phyloP scores from a whole-genome alignment of 1,139 yeast genomes.

The Ogataea hybrid region DNA sequence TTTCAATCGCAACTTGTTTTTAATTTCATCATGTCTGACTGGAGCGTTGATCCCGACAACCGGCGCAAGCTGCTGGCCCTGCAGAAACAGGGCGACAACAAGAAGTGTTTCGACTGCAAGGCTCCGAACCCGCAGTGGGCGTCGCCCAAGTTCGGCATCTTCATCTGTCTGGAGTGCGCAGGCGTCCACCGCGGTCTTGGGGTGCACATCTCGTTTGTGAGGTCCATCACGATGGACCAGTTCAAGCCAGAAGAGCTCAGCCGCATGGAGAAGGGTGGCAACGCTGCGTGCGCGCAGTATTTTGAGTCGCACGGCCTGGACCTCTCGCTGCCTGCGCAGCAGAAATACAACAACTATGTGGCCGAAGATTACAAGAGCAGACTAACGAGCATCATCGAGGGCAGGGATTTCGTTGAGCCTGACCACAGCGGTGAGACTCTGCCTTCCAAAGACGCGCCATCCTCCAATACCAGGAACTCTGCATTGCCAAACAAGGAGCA shows the following conservation, averaged over 20 bases:
- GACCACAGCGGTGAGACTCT: conserved; percentile 56
- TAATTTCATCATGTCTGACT: conserved; percentile 37
- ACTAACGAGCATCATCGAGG: conserved; percentile 73
- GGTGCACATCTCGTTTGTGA: conserved; percentile 93
- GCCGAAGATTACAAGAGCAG: conserved; percentile 94
- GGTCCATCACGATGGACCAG: conserved; percentile 97
- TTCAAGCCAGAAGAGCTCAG: conserved; percentile 88
- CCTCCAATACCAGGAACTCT: neutral
- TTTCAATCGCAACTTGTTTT: neutral
- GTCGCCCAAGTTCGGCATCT: conserved; percentile 94
- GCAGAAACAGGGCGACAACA: conserved; percentile 81
- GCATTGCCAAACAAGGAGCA: conserved; percentile 44
- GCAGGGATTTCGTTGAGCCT: conserved; percentile 63
- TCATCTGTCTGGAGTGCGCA: conserved; percentile 96
- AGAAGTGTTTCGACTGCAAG: conserved; percentile 88
- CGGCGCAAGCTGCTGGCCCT: conserved; percentile 76
- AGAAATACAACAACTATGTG: conserved; percentile 81
- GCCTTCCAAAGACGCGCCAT: conserved; percentile 32
- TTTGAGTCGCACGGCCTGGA: conserved; percentile 76
- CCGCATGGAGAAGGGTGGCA: conserved; percentile 95
- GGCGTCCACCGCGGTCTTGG: conserved; percentile 96
- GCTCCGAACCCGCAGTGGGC: conserved; percentile 99
- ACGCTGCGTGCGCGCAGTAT: conserved; percentile 67
- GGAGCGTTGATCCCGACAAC: conserved; percentile 91
- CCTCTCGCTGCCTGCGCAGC: conserved; percentile 55